phyloP scores from a whole-genome alignment of 768 basidiomycete genomes.

The Rhodocollybia butyracea region DNA sequence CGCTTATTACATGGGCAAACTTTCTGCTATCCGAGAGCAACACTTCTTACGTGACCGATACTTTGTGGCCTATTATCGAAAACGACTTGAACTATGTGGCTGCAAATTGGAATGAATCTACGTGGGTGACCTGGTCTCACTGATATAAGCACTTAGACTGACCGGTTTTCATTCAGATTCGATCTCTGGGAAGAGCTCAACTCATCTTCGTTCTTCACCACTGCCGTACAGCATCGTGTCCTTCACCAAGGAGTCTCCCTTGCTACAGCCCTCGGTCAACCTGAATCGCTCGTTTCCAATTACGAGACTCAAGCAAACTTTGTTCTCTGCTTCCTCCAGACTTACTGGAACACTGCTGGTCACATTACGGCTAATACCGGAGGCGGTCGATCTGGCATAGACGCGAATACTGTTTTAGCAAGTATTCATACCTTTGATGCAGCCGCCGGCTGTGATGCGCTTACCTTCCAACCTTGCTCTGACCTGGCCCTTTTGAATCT shows the following conservation, averaged over 20 bases:
- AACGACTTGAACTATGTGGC: slow-evolving; percentile 56
- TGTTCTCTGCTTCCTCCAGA: slow-evolving; percentile 54
- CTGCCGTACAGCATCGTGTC: slow-evolving; percentile 52
- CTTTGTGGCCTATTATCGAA: slow-evolving; percentile 24
- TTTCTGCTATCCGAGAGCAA: slow-evolving; percentile 50
- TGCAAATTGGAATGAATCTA: slow-evolving; percentile 48
- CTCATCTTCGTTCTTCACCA: slow-evolving; percentile 56
- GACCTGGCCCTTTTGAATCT: slow-evolving; percentile 73
- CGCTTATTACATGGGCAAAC: slow-evolving; percentile 67
- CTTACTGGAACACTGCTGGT: slow-evolving; percentile 25
- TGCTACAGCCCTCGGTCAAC: slow-evolving; percentile 36
- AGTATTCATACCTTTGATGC: slow-evolving; percentile 77
- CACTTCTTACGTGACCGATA: slow-evolving; percentile 35
- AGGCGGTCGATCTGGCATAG: slow-evolving; percentile 71
- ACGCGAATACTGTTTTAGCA: slow-evolving; percentile 68
- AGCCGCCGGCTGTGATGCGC: slow-evolving; percentile 65
- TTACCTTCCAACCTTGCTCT: slow-evolving; percentile 81
- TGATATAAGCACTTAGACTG: background rate
- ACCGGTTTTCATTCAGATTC: slow-evolving; percentile 24
- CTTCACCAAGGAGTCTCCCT: slow-evolving; percentile 46
- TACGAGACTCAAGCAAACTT: slow-evolving; percentile 43
- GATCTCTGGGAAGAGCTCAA: slow-evolving; percentile 50
- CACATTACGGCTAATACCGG: slow-evolving; percentile 75
- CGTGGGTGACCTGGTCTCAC: slow-evolving; percentile 23
- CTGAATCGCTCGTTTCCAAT: slow-evolving; percentile 13